These are phyloP conservation scores for Theobroma grandiflorum DNA, from an alignment of 441 rosid genomes.

Conservation along the genomic window DNA sequence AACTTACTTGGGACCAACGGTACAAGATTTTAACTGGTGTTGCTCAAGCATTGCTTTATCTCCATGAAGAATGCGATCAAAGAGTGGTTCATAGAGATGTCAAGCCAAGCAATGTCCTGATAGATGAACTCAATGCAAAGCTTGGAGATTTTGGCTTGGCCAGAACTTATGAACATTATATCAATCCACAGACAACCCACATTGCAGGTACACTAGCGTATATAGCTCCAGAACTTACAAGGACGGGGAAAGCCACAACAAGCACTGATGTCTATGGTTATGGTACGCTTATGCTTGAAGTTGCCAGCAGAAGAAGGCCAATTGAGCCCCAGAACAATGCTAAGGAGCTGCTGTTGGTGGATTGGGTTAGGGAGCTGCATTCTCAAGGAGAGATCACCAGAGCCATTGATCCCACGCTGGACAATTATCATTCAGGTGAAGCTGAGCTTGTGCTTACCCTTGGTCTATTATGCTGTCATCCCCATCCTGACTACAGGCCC, in stretches of 20 bases:
- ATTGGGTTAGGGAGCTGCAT: conserved; percentile 44
- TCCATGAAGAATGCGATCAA: conserved; percentile 54
- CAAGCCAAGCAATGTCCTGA: conserved; percentile 47
- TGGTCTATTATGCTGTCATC: conserved; percentile 45
- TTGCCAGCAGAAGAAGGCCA: conserved; percentile 52
- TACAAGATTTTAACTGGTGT: conserved; percentile 49
- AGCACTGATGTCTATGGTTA: conserved; percentile 52
- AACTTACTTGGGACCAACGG: conserved; percentile 44
- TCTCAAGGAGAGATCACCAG: conserved; percentile 30
- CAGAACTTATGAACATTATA: conserved; percentile 43
- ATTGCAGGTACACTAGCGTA: conserved; percentile 56
- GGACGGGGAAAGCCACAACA: conserved; percentile 51
- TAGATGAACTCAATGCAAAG: conserved; percentile 44
- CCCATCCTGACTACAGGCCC: conserved; percentile 41
- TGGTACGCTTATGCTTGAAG: conserved; percentile 52
- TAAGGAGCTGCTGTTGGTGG: conserved; percentile 36
- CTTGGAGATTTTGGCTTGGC: conserved; percentile 55
- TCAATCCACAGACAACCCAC: conserved; percentile 41
- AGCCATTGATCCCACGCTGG: conserved; percentile 31
- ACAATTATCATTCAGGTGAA: conserved; percentile 29
- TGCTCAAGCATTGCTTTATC: conserved; percentile 40
- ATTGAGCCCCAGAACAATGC: conserved; percentile 32
- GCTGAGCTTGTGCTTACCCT: conserved; percentile 44
- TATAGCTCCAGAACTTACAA: conserved; percentile 50
- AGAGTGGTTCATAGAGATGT: conserved; percentile 53